Conservation (phyloP, 306 rosid genomes). For the Glycine latifolia region DNA sequence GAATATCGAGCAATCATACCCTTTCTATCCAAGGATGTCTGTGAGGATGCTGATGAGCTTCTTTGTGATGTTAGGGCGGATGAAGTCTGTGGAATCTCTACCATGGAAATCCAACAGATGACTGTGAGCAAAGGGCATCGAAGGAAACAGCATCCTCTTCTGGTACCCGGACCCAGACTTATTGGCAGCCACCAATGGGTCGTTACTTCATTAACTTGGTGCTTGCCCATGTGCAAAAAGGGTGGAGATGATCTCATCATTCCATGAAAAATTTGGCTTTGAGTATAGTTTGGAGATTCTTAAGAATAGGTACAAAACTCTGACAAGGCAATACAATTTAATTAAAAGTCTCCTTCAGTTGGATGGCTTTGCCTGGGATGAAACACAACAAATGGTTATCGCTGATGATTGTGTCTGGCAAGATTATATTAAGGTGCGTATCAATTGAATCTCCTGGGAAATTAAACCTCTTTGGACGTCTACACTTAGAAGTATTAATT, state of each 20-base stretch:
- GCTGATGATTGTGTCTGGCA: slow-evolving; percentile 84
- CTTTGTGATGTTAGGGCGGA: slow-evolving; percentile 57
- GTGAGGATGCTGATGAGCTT: slow-evolving; percentile 49
- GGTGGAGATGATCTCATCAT: slow-evolving; percentile 75
- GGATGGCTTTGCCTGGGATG: slow-evolving; percentile 90
- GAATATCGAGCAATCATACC: slow-evolving; percentile 47
- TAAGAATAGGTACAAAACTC: slow-evolving; percentile 79
- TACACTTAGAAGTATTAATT: too few relatives aligned
- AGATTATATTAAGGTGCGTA: slow-evolving; percentile 71
- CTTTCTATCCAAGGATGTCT: slow-evolving; percentile 43
- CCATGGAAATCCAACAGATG: slow-evolving; percentile 46
- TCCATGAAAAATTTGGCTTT: slow-evolving; percentile 74
- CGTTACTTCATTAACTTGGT: slow-evolving; percentile 69
- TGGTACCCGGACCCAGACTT: slow-evolving; percentile 63
- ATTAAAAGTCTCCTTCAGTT: slow-evolving; percentile 64
- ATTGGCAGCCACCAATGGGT: slow-evolving; percentile 86
- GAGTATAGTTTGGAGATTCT: slow-evolving; percentile 72
- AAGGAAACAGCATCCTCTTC: slow-evolving; percentile 44
- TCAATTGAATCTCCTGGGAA: slow-evolving; percentile 28
- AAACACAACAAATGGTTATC: slow-evolving; percentile 74
- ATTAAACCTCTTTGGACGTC: slow-evolving; percentile 5
- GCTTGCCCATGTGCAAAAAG: slow-evolving; percentile 73
- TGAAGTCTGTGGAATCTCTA: slow-evolving; percentile 59
- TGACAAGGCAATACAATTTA: slow-evolving; percentile 71
- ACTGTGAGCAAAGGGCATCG: slow-evolving; percentile 41